phyloP scores from a whole-genome alignment of 108 stramenopile species.

The Skeletonema tropicum region DNA sequence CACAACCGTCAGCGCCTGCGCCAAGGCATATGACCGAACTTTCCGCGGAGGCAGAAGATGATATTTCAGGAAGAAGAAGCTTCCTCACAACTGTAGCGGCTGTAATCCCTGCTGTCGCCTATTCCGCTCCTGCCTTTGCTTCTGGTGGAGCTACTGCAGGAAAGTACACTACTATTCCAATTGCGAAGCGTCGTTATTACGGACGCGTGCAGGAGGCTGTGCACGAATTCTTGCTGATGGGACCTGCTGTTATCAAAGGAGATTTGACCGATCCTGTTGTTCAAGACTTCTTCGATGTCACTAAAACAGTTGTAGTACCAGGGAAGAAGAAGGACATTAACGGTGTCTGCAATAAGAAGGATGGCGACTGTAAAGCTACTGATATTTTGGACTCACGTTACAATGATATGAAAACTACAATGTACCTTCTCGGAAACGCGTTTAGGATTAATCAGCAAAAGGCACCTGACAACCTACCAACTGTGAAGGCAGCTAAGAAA shows the following conservation, averaged over 20 bases:
- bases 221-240: constrained; percentile 80
- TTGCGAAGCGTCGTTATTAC: constrained; percentile 86
- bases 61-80: constrained; percentile 9
- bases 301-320: constrained; percentile 69
- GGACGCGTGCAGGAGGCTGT: constrained; percentile 82
- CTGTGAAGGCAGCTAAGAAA: constrained; percentile 83
- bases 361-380: constrained; percentile 72
- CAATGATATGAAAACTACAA: constrained; percentile 87
- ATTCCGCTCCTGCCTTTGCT: constrained; percentile 14
- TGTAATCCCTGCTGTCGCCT: constrained; percentile 13
- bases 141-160: constrained; percentile 76
- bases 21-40: not conserved
- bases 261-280: constrained; percentile 62
- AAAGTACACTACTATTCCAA: constrained; percentile 88
- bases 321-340: constrained; percentile 76
- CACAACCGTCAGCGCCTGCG: not conserved
- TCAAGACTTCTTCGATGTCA: constrained; percentile 58
- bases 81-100: constrained; percentile 15
- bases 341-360: constrained; percentile 87
- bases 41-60: not conserved
- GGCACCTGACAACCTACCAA: constrained; percentile 86
- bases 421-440: constrained; percentile 89
- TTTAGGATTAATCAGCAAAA: constrained; percentile 89
- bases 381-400: constrained; percentile 81
- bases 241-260: constrained; percentile 79